These are phyloP conservation scores for Houttuynia cordata DNA, from an alignment of 164 flowering plant species.

Conservation along the genomic window DNA sequence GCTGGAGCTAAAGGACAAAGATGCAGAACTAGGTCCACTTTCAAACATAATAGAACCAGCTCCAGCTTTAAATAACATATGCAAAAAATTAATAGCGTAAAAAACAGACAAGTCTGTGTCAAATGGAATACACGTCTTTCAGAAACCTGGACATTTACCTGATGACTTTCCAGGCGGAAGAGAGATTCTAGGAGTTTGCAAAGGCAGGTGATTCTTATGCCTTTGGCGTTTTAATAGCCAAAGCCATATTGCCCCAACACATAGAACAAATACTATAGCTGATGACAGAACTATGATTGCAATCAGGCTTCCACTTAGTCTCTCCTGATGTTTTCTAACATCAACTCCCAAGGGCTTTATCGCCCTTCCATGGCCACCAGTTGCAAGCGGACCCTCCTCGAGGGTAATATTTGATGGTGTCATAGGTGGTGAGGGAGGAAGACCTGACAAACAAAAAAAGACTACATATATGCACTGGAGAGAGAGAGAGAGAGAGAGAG, in stretches of 20 bases:
- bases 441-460: conserved; percentile 27
- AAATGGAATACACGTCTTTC: not conserved
- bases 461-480: not conserved
- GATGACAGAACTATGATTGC: conserved; percentile 63
- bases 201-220: conserved; percentile 10
- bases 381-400: conserved; percentile 41
- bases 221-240: conserved; percentile 24
- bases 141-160: conserved; percentile 23
- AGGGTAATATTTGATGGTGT: conserved; percentile 27
- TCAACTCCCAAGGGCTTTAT: conserved; percentile 77
- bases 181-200: conserved; percentile 15
- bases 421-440: conserved; percentile 59
- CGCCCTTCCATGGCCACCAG: conserved; percentile 30
- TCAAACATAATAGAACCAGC: conserved; percentile 33
- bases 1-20: conserved; percentile 68
- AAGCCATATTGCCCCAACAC: conserved; percentile 35
- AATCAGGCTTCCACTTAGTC: conserved; percentile 40
- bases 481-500: not conserved
- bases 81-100: not conserved
- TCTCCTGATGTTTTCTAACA: conserved; percentile 28
- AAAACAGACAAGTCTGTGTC: not conserved
- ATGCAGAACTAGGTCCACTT: conserved; percentile 49
- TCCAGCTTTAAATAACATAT: conserved; percentile 23
- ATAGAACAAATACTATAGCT: conserved; percentile 31
- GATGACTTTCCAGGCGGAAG: conserved; percentile 33